These are phyloP conservation scores for Pichia paraexigua DNA, from an alignment of 805 yeast species.

Conservation along the genomic window DNA sequence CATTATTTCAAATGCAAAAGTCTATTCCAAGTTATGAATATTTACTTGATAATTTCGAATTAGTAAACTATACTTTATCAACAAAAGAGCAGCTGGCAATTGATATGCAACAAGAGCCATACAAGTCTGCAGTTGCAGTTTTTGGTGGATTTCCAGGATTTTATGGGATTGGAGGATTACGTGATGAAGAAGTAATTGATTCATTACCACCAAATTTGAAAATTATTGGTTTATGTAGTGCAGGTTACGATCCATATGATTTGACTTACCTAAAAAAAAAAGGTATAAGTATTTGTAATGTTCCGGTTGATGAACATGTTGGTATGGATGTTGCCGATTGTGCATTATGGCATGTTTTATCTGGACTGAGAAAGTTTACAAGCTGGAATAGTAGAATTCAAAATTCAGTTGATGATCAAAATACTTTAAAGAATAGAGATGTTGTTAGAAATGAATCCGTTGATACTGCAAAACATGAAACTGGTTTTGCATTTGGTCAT, in stretches of 20 bases:
- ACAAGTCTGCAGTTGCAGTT: conserved; percentile 36
- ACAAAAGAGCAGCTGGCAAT: conserved; percentile 32
- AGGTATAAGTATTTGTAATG: conserved; percentile 52
- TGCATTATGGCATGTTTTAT: conserved; percentile 50
- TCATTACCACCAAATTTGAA: conserved; percentile 37
- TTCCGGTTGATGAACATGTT: conserved; percentile 39
- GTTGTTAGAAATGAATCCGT: conserved; percentile 13
- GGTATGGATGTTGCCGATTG: conserved; percentile 69
- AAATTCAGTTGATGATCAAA: conserved; percentile 14
- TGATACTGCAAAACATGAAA: neutral
- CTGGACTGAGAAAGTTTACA: conserved; percentile 51
- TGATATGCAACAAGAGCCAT: conserved; percentile 32
- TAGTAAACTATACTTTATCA: conserved; percentile 33
- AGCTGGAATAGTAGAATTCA: conserved; percentile 35
- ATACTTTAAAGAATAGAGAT: conserved; percentile 39
- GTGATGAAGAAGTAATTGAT: conserved; percentile 31
- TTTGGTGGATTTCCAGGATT: conserved; percentile 48
- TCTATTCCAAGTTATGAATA: conserved; percentile 38
- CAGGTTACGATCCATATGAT: conserved; percentile 41
- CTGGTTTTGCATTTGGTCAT: conserved; percentile 16
- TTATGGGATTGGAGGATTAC: conserved; percentile 36
- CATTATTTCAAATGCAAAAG: conserved; percentile 43
- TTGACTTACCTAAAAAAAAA: conserved; percentile 25
- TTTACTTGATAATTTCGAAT: conserved; percentile 35
- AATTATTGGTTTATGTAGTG: conserved; percentile 47